Conservation (phyloP, 495 filamentous ascomycete species). For the Evernia prunastri region DNA sequence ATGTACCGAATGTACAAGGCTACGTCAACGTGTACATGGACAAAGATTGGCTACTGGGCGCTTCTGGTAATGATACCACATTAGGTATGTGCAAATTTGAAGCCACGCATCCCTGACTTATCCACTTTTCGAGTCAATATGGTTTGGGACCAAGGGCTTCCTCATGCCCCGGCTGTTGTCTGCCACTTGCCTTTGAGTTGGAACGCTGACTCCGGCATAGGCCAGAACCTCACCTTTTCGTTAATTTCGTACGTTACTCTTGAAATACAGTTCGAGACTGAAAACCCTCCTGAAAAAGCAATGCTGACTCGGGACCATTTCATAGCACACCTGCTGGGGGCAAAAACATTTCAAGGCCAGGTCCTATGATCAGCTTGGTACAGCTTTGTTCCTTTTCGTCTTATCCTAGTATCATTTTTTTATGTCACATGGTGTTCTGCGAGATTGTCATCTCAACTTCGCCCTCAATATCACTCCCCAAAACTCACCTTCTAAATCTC, state of each 20-base stretch:
- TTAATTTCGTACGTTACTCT: constrained; percentile 8
- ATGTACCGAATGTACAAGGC: constrained; percentile 15
- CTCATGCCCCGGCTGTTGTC: not conserved
- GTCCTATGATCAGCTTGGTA: constrained; percentile 21
- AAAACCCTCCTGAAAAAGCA: not conserved
- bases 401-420: not conserved
- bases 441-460: not conserved
- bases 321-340: constrained; percentile 5
- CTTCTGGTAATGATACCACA: constrained; percentile 19
- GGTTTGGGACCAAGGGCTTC: not conserved
- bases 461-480: not conserved
- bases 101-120: not conserved
- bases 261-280: not conserved
- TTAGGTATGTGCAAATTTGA: not conserved
- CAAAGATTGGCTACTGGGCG: constrained; percentile 18
- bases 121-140: not conserved
- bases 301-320: not conserved
- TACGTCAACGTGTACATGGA: constrained; percentile 22
- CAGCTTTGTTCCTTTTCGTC: not conserved
- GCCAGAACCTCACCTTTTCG: constrained; percentile 21
- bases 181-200: not conserved
- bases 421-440: not conserved
- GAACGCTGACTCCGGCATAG: constrained; percentile 8
- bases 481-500: not conserved
- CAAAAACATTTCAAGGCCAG: constrained; percentile 5